phyloP scores from a whole-genome alignment of 805 yeast species.

The Teunomyces gatunensis region DNA sequence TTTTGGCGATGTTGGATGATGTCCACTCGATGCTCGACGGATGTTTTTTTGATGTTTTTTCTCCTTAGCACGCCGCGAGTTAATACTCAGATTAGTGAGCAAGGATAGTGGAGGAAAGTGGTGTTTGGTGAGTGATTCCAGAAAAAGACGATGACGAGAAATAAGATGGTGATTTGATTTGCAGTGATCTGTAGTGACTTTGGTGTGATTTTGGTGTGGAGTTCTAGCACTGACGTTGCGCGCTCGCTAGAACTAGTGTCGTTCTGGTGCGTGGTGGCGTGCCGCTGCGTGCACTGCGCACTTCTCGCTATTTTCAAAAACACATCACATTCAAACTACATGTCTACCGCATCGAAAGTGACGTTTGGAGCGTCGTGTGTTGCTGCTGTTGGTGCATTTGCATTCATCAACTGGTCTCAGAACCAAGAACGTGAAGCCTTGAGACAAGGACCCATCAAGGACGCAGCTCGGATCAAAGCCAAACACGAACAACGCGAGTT shows the following conservation, averaged over 20 bases:
- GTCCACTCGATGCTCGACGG: not conserved
- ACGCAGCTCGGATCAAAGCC: slow-evolving; percentile 60
- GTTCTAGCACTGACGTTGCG: too few relatives aligned
- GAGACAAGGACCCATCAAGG: slow-evolving; percentile 83
- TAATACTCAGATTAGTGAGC: not conserved
- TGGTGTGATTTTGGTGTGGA: too few relatives aligned
- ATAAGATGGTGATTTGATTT: too few relatives aligned
- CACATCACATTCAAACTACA: slow-evolving; percentile 18
- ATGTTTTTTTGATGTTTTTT: not conserved
- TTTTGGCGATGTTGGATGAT: too few relatives aligned
- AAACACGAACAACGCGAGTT: slow-evolving; percentile 32
- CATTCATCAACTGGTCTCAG: slow-evolving; percentile 71
- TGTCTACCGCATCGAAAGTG: slow-evolving; percentile 80
- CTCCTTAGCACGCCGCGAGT: slow-evolving; percentile 1
- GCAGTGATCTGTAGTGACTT: too few relatives aligned
- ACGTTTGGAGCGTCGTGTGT: slow-evolving; percentile 62
- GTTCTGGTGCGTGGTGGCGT: too few relatives aligned
- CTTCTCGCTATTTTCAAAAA: too few relatives aligned
- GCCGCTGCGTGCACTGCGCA: too few relatives aligned
- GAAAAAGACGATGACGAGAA: too few relatives aligned
- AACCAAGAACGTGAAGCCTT: slow-evolving; percentile 66
- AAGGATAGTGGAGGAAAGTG: not conserved
- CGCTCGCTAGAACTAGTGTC: too few relatives aligned
- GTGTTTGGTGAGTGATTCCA: too few relatives aligned
- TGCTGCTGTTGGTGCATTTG: slow-evolving; percentile 56